Evolutionary conservation across 2,329 filamentous ascomycete genomes (phyloP).

Genomic region (Colletotrichum sp.): DNA sequence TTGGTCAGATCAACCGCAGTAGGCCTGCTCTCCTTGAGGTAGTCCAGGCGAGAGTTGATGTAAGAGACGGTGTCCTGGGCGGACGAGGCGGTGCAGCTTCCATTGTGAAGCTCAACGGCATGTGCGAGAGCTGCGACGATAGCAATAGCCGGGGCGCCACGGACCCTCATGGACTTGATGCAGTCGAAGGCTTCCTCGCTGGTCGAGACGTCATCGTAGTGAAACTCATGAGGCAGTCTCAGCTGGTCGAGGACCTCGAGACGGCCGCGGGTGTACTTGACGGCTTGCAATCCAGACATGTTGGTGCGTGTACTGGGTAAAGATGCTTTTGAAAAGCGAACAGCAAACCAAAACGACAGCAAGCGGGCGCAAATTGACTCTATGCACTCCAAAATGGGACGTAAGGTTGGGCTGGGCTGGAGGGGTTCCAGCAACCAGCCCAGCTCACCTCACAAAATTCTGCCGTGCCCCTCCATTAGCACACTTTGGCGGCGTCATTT

Average conservation of each 20-base stretch:
- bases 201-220: constrained; percentile 75
- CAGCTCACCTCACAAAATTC: constrained; percentile 22
- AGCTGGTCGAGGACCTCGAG: constrained; percentile 84
- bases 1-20: constrained; percentile 96
- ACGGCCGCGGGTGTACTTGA: constrained; percentile 75
- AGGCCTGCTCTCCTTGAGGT: constrained; percentile 86
- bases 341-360: constrained; percentile 23
- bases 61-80: constrained; percentile 68
- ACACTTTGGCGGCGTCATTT: background rate
- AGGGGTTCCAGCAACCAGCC: background rate
- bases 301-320: background rate
- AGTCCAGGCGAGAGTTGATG: constrained; percentile 80
- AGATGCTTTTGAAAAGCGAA: background rate
- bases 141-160: constrained; percentile 90
- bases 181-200: constrained; percentile 81
- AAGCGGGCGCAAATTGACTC: background rate
- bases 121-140: constrained; percentile 94
- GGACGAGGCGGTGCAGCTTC: constrained; percentile 49
- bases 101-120: constrained; percentile 79
- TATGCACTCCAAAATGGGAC: background rate
- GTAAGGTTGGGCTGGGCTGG: background rate
- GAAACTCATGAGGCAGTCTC: constrained; percentile 79
- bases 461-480: constrained; percentile 26
- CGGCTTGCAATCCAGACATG: constrained; percentile 73
- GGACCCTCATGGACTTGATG: constrained; percentile 79